These are phyloP conservation scores for Lachnellula cervina DNA, from an alignment of 2,329 filamentous ascomycete species.

Conservation along the genomic window DNA sequence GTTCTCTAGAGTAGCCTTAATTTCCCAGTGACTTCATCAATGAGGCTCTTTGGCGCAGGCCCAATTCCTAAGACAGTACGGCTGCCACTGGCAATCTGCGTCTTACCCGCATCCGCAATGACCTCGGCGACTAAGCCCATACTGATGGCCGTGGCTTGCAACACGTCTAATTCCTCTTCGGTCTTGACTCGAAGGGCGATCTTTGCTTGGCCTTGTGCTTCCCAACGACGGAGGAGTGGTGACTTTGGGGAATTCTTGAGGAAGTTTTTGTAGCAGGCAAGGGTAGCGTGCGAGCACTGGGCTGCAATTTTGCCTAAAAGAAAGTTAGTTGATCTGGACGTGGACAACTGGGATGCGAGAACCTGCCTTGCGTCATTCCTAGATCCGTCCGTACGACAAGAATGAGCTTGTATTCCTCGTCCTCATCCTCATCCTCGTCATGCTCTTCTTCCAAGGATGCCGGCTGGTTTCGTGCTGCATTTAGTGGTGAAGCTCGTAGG, in stretches of 20 bases:
- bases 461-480: conserved; percentile 32
- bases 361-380: conserved; percentile 91
- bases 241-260: conserved; percentile 50
- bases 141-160: conserved; percentile 74
- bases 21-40: conserved; percentile 80
- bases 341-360: conserved; percentile 2
- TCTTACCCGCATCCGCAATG: conserved; percentile 92
- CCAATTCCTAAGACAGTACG: conserved; percentile 85
- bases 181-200: conserved; percentile 85
- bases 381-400: conserved; percentile 89
- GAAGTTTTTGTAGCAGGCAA: conserved; percentile 92
- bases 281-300: conserved; percentile 91
- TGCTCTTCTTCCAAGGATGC: conserved; percentile 30
- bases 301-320: conserved; percentile 86
- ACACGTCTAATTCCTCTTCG: conserved; percentile 71
- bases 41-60: conserved; percentile 75
- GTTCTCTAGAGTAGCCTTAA: conserved; percentile 68
- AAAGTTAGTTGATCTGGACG: not conserved
- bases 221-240: conserved; percentile 75
- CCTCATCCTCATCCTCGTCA: conserved; percentile 56
- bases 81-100: conserved; percentile 91
- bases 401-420: conserved; percentile 90
- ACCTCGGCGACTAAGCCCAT: conserved; percentile 83
- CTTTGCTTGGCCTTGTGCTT: conserved; percentile 82
- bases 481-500: conserved; percentile 34